These are phyloP conservation scores for Chondrus crispus DNA, from an alignment of 23 red algal genomes.

Conservation along the genomic window DNA sequence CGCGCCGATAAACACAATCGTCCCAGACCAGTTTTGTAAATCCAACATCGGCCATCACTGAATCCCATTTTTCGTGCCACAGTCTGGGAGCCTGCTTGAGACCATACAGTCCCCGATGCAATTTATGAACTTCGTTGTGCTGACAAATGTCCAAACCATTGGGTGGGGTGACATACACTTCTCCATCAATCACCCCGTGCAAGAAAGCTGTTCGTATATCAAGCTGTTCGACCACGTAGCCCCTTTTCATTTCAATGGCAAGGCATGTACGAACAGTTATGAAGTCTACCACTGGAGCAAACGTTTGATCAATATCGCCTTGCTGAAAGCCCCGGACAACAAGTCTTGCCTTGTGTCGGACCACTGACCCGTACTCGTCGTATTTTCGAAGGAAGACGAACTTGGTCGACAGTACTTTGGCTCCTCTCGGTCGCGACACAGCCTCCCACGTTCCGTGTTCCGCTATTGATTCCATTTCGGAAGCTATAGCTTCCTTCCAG, in stretches of 20 bases:
- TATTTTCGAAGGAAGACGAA: not conserved
- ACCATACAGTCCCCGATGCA: not conserved
- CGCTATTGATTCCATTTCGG: not conserved
- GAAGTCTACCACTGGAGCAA: not conserved
- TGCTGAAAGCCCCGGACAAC: not conserved
- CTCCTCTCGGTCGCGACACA: not conserved
- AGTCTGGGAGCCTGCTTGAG: not conserved
- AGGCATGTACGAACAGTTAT: not conserved
- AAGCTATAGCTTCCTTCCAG: not conserved
- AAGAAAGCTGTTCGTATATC: constrained; percentile 3
- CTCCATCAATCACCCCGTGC: not conserved
- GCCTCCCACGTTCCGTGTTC: not conserved
- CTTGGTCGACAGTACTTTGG: not conserved
- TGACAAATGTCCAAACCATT: not conserved
- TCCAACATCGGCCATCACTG: not conserved
- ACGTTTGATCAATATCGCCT: not conserved
- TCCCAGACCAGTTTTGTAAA: not conserved
- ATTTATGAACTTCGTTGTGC: not conserved
- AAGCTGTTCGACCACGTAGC: not conserved
- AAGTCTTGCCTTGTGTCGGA: not conserved
- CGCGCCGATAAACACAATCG: not conserved
- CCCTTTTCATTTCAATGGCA: not conserved
- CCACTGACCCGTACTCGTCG: not conserved
- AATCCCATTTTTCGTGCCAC: not conserved
- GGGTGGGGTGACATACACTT: not conserved